Evolutionary conservation across 1,284 basidiomycete species (phyloP).

Genomic region (Cryptococcus sp.): DNA sequence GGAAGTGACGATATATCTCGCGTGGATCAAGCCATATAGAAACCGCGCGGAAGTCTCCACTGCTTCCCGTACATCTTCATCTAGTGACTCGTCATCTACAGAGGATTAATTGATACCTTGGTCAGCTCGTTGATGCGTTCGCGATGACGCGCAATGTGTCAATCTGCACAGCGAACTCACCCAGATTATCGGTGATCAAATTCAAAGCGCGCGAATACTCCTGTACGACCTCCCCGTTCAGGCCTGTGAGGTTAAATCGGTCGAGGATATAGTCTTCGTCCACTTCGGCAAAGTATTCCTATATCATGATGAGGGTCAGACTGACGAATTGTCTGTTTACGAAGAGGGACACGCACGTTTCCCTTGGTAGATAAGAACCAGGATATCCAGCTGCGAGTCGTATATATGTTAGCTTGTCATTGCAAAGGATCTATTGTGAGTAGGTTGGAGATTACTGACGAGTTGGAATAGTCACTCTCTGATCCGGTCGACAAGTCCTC

Average conservation of each 20-base stretch:
- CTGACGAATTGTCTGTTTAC: neutral
- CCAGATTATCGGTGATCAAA: constrained; percentile 84
- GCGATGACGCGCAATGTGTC: neutral
- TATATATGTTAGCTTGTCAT: too few relatives aligned
- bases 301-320: constrained; percentile 11
- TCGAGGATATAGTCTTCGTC: constrained; percentile 99
- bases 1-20: constrained; percentile 92
- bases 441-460: constrained; percentile 27
- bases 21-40: constrained; percentile 94
- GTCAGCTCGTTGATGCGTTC: constrained; percentile 1
- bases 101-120: neutral
- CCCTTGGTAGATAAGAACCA: constrained; percentile 89
- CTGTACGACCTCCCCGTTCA: constrained; percentile 88
- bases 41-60: constrained; percentile 88
- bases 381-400: constrained; percentile 81
- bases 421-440: too few relatives aligned
- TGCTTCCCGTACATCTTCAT: constrained; percentile 56
- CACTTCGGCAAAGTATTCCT: constrained; percentile 98
- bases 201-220: constrained; percentile 94
- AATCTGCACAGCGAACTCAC: constrained; percentile 56
- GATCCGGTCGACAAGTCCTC: constrained; percentile 54
- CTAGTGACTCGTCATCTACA: constrained; percentile 55
- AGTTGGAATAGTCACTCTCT: constrained; percentile 54
- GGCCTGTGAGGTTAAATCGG: constrained; percentile 94
- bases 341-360: constrained; percentile 37